Evolutionary conservation across 495 filamentous ascomycete species (phyloP).

Genomic region (Aspergillus wentii): DNA sequence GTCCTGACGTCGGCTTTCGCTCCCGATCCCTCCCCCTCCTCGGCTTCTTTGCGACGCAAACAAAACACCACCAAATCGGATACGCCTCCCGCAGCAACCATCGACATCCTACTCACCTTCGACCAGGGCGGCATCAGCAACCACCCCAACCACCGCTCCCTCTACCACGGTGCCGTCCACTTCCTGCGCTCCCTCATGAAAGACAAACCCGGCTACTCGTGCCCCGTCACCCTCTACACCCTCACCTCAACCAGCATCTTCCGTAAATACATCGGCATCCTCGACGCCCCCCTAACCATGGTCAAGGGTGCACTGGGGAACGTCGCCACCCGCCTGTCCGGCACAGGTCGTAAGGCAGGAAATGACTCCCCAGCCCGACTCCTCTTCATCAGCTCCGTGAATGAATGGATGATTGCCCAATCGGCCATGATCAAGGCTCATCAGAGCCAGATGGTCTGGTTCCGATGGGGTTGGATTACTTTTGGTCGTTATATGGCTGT

Average conservation of each 20-base stretch:
- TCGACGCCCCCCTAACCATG: conserved; percentile 70
- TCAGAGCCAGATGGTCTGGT: conserved; percentile 97
- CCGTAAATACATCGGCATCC: conserved; percentile 74
- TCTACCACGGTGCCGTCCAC: conserved; percentile 73
- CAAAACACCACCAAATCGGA: conserved; percentile 14
- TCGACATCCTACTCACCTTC: conserved; percentile 86
- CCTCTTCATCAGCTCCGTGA: conserved; percentile 64
- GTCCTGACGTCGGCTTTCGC: conserved; percentile 67
- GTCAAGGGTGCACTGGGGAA: conserved; percentile 33
- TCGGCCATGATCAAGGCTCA: conserved; percentile 84
- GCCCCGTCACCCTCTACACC: conserved; percentile 79
- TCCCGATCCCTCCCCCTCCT: conserved; percentile 43
- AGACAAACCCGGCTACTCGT: conserved; percentile 58
- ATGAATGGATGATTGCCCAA: conserved; percentile 62
- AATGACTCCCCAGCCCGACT: conserved; percentile 45
- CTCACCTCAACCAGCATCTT: conserved; percentile 62
- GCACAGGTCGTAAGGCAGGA: conserved; percentile 13
- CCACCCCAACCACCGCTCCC: conserved; percentile 87
- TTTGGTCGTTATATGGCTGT: conserved; percentile 92
- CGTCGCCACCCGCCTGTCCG: conserved; percentile 31
- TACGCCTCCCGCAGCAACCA: conserved; percentile 50
- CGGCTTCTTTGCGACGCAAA: conserved; percentile 8
- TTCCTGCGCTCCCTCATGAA: conserved; percentile 63
- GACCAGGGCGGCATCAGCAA: conserved; percentile 72
- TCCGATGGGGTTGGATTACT: conserved; percentile 92